phyloP scores from a whole-genome alignment of 495 filamentous ascomycete genomes.

The Neurospora sp. region DNA sequence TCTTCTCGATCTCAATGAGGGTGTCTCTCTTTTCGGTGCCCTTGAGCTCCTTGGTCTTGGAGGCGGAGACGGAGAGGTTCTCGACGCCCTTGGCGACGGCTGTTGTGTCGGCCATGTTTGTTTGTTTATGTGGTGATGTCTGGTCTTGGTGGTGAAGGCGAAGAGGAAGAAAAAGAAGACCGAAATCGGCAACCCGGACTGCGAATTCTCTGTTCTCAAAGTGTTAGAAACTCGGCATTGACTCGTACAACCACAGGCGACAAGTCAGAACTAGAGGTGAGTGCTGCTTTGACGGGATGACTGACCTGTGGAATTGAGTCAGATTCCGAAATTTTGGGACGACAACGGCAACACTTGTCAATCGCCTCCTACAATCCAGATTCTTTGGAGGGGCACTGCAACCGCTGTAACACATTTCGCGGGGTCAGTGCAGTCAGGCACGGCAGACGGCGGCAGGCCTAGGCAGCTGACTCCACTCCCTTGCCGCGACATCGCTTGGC shows the following conservation, averaged over 20 bases:
- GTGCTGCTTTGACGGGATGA: background rate
- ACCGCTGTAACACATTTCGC: background rate
- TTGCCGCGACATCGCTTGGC: background rate
- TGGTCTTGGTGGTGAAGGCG: background rate
- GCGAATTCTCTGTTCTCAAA: background rate
- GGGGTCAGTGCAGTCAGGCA: background rate
- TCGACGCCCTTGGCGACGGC: conserved; percentile 27
- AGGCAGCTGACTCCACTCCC: background rate
- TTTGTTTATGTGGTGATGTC: background rate
- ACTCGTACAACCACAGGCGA: background rate
- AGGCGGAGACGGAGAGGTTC: conserved; percentile 26
- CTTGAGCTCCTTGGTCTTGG: conserved; percentile 44
- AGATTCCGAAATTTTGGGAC: conserved; percentile 1
- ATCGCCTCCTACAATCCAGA: background rate
- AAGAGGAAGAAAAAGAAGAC: background rate
- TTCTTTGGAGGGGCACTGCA: background rate
- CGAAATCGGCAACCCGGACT: background rate
- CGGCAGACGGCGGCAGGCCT: background rate
- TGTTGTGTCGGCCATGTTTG: conserved; percentile 26
- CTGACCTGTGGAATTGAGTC: background rate
- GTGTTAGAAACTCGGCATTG: background rate
- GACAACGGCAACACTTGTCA: background rate
- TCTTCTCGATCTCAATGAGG: conserved; percentile 80
- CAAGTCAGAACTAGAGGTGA: background rate
- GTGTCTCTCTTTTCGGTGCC: conserved; percentile 86